These are phyloP conservation scores for Hippophae gyantsensis DNA, from an alignment of 306 rosid genomes.

Conservation along the genomic window DNA sequence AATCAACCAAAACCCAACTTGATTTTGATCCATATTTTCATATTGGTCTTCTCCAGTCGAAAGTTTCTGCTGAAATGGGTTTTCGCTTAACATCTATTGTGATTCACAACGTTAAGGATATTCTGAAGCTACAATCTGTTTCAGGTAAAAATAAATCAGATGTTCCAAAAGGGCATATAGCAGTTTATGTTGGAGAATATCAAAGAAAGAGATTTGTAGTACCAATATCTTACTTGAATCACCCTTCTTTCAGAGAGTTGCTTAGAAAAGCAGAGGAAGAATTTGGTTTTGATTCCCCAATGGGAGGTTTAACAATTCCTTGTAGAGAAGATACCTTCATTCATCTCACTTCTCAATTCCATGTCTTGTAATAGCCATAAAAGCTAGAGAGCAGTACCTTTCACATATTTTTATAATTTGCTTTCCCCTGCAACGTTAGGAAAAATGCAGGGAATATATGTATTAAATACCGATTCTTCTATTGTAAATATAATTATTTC, in stretches of 20 bases:
- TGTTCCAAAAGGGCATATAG: conserved; percentile 71
- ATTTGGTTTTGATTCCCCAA: conserved; percentile 64
- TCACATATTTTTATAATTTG: conserved; percentile 1
- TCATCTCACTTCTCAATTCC: conserved; percentile 48
- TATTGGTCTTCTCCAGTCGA: too few relatives aligned
- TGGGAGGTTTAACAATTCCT: conserved; percentile 72
- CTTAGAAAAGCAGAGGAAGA: conserved; percentile 61
- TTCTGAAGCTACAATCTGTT: conserved; percentile 25
- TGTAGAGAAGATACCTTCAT: conserved; percentile 66
- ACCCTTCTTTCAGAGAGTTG: conserved; percentile 55
- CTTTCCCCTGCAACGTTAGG: too few relatives aligned
- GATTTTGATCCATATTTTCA: too few relatives aligned
- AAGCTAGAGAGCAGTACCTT: not conserved
- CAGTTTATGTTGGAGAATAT: conserved; percentile 65
- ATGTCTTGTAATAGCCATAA: conserved; percentile 18
- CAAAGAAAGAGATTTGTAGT: conserved; percentile 59
- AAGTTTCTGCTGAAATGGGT: too few relatives aligned
- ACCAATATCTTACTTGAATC: conserved; percentile 60
- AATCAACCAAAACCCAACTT: too few relatives aligned
- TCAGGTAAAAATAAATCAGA: conserved; percentile 19
- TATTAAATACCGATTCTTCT: too few relatives aligned
- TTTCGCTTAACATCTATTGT: conserved; percentile 27
- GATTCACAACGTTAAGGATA: not conserved
- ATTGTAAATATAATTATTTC: too few relatives aligned
- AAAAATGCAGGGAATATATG: too few relatives aligned